phyloP scores from a whole-genome alignment of 2,329 filamentous ascomycete species.

The Alternaria triticina region DNA sequence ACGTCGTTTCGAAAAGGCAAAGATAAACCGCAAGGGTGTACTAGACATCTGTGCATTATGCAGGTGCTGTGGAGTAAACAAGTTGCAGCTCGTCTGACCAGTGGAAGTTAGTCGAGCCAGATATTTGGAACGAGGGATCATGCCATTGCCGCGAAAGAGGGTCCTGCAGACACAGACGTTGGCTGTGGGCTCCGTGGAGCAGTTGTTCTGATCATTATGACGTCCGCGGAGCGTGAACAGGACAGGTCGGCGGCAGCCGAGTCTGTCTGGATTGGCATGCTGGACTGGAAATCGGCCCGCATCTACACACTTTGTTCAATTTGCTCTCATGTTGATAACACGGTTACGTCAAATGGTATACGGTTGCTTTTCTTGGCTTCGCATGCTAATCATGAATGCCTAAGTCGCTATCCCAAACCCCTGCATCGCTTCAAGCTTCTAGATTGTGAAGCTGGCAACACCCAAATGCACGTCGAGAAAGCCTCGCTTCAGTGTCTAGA shows the following conservation, averaged over 20 bases:
- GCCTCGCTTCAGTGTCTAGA: background rate
- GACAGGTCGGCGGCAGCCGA: background rate
- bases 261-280: background rate
- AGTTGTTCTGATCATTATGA: background rate
- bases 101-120: background rate
- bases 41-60: background rate
- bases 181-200: background rate
- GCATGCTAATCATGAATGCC: too few relatives aligned
- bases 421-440: background rate
- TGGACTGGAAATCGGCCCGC: background rate
- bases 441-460: background rate
- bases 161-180: background rate
- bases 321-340: background rate
- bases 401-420: background rate
- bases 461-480: background rate
- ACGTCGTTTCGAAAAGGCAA: slow-evolving; percentile 1
- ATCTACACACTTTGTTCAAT: background rate
- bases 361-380: background rate
- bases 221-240: slow-evolving; percentile 2
- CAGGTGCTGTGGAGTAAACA: background rate
- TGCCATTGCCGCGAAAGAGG: background rate
- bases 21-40: background rate
- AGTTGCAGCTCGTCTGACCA: background rate
- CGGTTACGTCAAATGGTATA: background rate
- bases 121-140: background rate